Evolutionary conservation across 176 grass and related monocot genomes (phyloP), one percentile per base, ranked within the genome.

Genomic region (Aechmea fasciata): DNA sequence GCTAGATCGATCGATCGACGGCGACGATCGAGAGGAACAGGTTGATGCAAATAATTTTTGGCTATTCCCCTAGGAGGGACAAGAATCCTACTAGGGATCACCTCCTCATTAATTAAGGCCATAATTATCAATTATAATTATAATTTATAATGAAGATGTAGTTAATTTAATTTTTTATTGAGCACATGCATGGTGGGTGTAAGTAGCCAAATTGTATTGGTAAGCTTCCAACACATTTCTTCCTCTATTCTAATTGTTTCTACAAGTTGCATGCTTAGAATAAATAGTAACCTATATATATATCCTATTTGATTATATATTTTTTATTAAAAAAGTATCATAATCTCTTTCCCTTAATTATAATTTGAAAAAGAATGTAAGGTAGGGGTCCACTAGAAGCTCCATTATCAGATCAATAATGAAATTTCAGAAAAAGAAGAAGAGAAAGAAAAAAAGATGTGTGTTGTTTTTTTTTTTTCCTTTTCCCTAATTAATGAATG

Each of bases 131-230:
- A 23, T 23, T 23, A 23, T 15, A 5, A 33, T 66, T 22, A 61
- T 61, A 19, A 1, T 22, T 6, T 17, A 57, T 57, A 61, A 10
- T 7, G 55, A 61, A 61, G 17, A 18, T 61, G 15, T 9, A 18
- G 9, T 18, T 9, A 18, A 2, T 18, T 22, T 61, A 9, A 9
- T 61, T 61, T 61, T 15, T 61, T 61, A n/a, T 19, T 61, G 15
- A n/a, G 55, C n/a, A 67, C 14, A 10, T 49, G 65, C 41, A 67
- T 20, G 65, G 65, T 67, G 49, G 41, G 26, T 67, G 65, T 67
- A 15, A 67, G 14, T 67, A 33, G 48, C 48, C 33, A 26, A 67
- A 67, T 10, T 18, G 26, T n/a, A 15, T 10, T 41, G 10, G 41
- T 9, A 67, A 48, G 41, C 13, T 67, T 48, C 33, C 65, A 49